A percentile compares a stretch with the other conserved stretches of the same genome.
phyloP scores from a whole-genome alignment of 2,329 filamentous ascomycete species.

The Monosporascus sp. region DNA sequence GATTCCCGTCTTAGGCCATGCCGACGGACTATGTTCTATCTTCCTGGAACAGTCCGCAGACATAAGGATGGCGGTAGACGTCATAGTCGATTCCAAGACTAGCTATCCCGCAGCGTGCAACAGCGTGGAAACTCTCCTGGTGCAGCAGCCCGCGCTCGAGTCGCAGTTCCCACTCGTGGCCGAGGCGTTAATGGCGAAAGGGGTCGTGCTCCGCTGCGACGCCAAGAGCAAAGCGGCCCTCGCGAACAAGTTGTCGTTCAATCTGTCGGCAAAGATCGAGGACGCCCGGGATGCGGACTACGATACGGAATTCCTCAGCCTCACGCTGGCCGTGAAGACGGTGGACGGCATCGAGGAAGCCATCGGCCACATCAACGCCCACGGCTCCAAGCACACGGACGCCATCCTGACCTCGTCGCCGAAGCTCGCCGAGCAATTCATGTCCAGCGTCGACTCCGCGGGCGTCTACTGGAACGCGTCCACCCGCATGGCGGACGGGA shows the following conservation, averaged over 20 bases:
- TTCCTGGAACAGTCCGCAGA: slow-evolving; percentile 81
- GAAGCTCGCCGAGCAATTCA: slow-evolving; percentile 71
- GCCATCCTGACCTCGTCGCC: slow-evolving; percentile 71
- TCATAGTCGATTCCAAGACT: slow-evolving; percentile 87
- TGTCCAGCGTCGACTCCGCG: slow-evolving; percentile 78
- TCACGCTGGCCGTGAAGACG: slow-evolving; percentile 77
- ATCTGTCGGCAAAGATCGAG: slow-evolving; percentile 45
- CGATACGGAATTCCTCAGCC: slow-evolving; percentile 82
- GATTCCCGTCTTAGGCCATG: slow-evolving; percentile 93
- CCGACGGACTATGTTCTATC: slow-evolving; percentile 84
- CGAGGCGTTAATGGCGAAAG: slow-evolving; percentile 66
- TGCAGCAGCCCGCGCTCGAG: slow-evolving; percentile 65
- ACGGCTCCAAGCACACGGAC: slow-evolving; percentile 93
- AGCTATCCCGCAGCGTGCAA: slow-evolving; percentile 96
- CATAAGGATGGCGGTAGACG: slow-evolving; percentile 61
- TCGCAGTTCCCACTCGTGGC: slow-evolving; percentile 68
- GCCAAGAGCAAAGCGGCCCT: slow-evolving; percentile 59
- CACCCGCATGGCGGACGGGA: slow-evolving; percentile 90
- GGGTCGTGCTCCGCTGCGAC: slow-evolving; percentile 82
- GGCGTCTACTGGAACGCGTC: slow-evolving; percentile 98
- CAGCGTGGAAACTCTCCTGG: slow-evolving; percentile 82
- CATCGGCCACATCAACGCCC: slow-evolving; percentile 81
- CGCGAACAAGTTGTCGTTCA: slow-evolving; percentile 35
- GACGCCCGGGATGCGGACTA: slow-evolving; percentile 68
- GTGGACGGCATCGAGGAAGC: slow-evolving; percentile 65